Conservation (phyloP, 805 yeast genomes). For the Yamadazyma ubonensis region DNA sequence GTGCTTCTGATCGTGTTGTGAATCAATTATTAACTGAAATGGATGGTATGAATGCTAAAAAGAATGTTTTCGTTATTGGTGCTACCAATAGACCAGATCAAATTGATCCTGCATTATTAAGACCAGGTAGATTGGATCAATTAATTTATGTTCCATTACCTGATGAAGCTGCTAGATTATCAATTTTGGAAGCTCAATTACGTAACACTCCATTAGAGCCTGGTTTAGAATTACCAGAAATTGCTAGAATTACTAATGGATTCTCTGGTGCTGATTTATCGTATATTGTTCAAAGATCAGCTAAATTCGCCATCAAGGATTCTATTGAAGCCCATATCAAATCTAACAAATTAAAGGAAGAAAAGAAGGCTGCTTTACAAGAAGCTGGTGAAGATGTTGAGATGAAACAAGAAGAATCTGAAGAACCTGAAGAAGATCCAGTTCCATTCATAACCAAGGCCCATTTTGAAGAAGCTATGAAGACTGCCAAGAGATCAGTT, state of each 20-base stretch:
- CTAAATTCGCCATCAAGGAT: conserved; percentile 97
- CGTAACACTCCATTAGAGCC: conserved; percentile 99
- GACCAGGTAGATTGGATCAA: conserved; percentile 99
- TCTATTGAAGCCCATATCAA: conserved; percentile 77
- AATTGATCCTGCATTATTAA: conserved; percentile 95
- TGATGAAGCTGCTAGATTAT: conserved; percentile 89
- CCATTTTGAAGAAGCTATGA: conserved; percentile 99
- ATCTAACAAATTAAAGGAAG: conserved; percentile 34
- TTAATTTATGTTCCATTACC: conserved; percentile 98
- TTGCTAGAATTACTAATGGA: conserved; percentile 93
- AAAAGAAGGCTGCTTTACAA: conserved; percentile 27
- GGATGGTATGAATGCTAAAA: conserved; percentile 99
- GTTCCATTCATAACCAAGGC: conserved; percentile 93
- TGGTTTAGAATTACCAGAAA: conserved; percentile 81
- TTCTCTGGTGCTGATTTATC: conserved; percentile 99
- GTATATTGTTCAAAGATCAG: conserved; percentile 97
- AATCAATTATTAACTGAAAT: conserved; percentile 94
- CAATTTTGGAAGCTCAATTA: conserved; percentile 91
- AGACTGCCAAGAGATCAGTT: conserved; percentile 97
- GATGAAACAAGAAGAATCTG: conserved; percentile 45
- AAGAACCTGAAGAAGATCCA: conserved; percentile 81
- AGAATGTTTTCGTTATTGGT: conserved; percentile 98
- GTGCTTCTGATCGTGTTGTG: conserved; percentile 94
- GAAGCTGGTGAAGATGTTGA: conserved; percentile 45
- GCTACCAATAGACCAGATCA: conserved; percentile 99